Conservation (phyloP, 1,284 basidiomycete genomes). For the Trichosporon faecale region DNA sequence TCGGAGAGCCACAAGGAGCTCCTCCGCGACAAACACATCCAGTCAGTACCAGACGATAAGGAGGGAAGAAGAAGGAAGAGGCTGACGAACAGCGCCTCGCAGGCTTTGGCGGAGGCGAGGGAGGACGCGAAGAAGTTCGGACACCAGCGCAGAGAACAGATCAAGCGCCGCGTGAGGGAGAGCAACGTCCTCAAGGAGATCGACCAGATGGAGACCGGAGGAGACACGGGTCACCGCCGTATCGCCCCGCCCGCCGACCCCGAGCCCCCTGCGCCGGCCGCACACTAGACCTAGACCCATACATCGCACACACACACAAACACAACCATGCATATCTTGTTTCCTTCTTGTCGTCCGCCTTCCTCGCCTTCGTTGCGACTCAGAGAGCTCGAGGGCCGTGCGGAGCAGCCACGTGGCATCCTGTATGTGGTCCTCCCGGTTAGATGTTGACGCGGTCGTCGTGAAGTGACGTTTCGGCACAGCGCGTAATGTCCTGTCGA, state of each 20-base stretch:
- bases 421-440: neutral
- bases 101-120: slow-evolving; percentile 45
- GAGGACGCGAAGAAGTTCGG: slow-evolving; percentile 47
- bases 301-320: no score
- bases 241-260: neutral
- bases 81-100: slow-evolving; percentile 39
- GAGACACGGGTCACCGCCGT: slow-evolving; percentile 3
- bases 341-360: neutral
- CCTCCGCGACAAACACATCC: slow-evolving; percentile 38
- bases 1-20: slow-evolving; percentile 32
- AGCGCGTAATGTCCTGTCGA: neutral
- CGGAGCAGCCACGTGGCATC: neutral
- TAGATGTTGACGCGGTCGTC: neutral
- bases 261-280: neutral
- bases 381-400: no score
- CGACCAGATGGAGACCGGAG: slow-evolving; percentile 37
- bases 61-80: neutral
- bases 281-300: neutral
- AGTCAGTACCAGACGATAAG: slow-evolving; percentile 32
- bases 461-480: neutral
- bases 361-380: no score
- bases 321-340: neutral
- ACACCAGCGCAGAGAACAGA: slow-evolving; percentile 44
- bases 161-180: slow-evolving; percentile 44
- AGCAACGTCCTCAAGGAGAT: slow-evolving; percentile 40